Conservation (phyloP, 1,284 basidiomycete species). For the Leccinum solheimii region DNA sequence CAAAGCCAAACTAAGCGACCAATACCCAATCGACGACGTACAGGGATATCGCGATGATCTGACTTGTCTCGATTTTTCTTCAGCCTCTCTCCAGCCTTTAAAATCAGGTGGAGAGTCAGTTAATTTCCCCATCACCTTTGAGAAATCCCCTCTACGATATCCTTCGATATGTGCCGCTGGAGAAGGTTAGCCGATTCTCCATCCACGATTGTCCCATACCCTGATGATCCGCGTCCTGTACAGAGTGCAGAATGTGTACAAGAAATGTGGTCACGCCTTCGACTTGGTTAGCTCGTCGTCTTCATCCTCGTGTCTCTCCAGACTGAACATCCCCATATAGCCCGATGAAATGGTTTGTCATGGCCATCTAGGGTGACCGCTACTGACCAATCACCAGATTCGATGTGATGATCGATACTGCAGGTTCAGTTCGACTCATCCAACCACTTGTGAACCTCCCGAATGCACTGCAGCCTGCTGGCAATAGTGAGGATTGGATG, state of each 20-base stretch:
- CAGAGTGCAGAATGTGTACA: slow-evolving; percentile 38
- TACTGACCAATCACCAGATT: slow-evolving; percentile 39
- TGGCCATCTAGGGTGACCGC: neutral
- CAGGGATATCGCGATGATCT: slow-evolving; percentile 29
- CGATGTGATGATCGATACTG: slow-evolving; percentile 62
- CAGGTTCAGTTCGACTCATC: slow-evolving; percentile 69
- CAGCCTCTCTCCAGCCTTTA: slow-evolving; percentile 23
- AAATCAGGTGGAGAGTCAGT: slow-evolving; percentile 17
- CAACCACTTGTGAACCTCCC: slow-evolving; percentile 54
- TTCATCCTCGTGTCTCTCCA: slow-evolving; percentile 18
- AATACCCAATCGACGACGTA: slow-evolving; percentile 28
- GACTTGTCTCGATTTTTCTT: slow-evolving; percentile 21
- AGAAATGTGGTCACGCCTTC: slow-evolving; percentile 55
- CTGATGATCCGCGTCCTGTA: slow-evolving; percentile 5
- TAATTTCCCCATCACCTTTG: neutral
- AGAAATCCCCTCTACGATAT: slow-evolving; percentile 14
- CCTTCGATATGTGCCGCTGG: slow-evolving; percentile 31
- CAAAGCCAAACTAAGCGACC: slow-evolving; percentile 20
- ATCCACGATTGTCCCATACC: neutral
- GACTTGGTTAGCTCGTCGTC: slow-evolving; percentile 47
- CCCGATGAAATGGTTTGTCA: slow-evolving; percentile 55
- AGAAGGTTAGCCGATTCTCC: slow-evolving; percentile 29
- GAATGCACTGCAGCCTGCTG: slow-evolving; percentile 66
- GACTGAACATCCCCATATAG: slow-evolving; percentile 36
- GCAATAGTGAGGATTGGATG: slow-evolving; percentile 62